These are phyloP conservation scores for Blastobotrys peoriensis DNA, from an alignment of 805 yeast species.

Conservation along the genomic window DNA sequence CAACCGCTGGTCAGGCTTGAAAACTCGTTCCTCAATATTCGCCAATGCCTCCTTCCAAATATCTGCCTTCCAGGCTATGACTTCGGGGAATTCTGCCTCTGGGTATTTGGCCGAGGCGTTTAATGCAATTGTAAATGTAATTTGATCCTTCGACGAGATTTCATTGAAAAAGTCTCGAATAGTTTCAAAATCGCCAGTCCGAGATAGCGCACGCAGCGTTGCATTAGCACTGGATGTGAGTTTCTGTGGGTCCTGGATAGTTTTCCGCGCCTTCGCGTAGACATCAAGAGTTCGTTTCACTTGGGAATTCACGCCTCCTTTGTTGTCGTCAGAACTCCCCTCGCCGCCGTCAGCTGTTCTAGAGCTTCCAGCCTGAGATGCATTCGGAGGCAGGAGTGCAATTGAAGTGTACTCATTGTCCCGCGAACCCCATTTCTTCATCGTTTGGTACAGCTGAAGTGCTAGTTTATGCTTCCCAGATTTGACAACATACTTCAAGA, in stretches of 20 bases:
- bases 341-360: background rate
- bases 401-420: constrained; percentile 11
- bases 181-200: constrained; percentile 1
- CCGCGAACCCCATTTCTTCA: constrained; percentile 18
- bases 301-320: background rate
- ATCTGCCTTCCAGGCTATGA: background rate
- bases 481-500: constrained; percentile 8
- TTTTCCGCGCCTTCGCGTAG: background rate
- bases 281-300: background rate
- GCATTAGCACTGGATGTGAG: constrained; percentile 3
- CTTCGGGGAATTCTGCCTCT: constrained; percentile 1
- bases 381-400: background rate
- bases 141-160: constrained; percentile 5
- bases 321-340: background rate
- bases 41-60: constrained; percentile 4
- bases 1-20: constrained; percentile 3
- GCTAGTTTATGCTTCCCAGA: constrained; percentile 9
- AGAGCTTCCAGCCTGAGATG: background rate
- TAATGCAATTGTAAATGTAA: constrained; percentile 11
- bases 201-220: constrained; percentile 7
- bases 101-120: constrained; percentile 3
- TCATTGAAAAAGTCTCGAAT: constrained; percentile 6
- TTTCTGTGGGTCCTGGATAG: background rate
- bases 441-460: constrained; percentile 5
- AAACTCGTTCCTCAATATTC: background rate